These are phyloP conservation scores for Pyrenochaeta sp. DNA, from an alignment of 2,329 filamentous ascomycete genomes.

Conservation along the genomic window DNA sequence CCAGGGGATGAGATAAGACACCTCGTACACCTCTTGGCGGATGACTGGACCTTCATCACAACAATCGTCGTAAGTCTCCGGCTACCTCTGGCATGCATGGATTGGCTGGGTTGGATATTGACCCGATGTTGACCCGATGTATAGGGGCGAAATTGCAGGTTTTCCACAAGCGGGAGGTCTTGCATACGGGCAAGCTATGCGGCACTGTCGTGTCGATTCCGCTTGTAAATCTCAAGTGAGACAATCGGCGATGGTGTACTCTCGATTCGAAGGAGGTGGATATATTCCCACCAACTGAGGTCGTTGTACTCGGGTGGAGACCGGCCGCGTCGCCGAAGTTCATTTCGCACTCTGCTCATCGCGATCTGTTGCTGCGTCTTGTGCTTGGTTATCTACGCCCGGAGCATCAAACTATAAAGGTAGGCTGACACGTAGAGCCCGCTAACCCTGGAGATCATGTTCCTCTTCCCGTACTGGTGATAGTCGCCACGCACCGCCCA, in stretches of 20 bases:
- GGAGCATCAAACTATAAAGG: neutral
- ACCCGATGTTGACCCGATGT: no score
- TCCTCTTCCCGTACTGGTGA: neutral
- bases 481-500: neutral
- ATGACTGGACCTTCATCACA: no score
- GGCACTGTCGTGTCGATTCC: neutral
- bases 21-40: neutral
- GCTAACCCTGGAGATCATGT: neutral
- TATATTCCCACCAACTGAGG: neutral
- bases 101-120: no score
- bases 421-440: neutral
- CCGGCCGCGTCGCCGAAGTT: no score
- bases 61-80: no score
- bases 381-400: neutral
- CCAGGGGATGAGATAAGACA: neutral
- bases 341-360: no score
- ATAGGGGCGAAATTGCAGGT: no score
- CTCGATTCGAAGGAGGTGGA: neutral
- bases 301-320: neutral
- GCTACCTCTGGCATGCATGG: no score
- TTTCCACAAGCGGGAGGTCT: no score
- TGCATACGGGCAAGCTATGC: no score
- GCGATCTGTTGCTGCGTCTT: neutral
- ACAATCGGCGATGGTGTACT: neutral
- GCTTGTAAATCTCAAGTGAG: neutral